Conservation (phyloP, 2,329 filamentous ascomycete species). For the Didymella glomerata region DNA sequence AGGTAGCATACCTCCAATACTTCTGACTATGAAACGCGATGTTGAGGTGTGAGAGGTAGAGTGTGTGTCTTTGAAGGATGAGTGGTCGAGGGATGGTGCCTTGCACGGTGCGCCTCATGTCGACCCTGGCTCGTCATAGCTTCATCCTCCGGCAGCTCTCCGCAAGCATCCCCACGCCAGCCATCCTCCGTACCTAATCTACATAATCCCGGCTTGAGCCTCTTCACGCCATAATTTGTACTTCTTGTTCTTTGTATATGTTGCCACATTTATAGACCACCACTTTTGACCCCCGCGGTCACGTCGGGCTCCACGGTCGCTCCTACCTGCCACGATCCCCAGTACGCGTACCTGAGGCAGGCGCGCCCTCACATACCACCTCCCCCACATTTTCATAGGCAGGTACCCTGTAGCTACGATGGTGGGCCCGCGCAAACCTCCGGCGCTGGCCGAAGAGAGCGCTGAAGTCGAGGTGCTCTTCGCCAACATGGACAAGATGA, state of each 20-base stretch:
- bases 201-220: conserved; percentile 16
- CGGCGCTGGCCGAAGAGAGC: conserved; percentile 69
- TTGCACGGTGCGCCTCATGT: conserved; percentile 21
- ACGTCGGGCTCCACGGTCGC: background rate
- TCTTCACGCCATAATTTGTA: conserved; percentile 4
- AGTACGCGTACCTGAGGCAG: conserved; percentile 5
- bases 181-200: conserved; percentile 17
- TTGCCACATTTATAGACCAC: conserved; percentile 8
- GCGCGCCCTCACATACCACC: conserved; percentile 4
- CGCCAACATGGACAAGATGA: conserved; percentile 86
- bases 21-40: background rate
- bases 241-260: conserved; percentile 16
- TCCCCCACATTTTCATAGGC: conserved; percentile 21
- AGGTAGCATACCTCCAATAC: background rate
- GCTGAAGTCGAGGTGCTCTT: conserved; percentile 73
- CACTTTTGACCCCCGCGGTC: background rate
- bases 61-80: conserved; percentile 1
- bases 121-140: conserved; percentile 39
- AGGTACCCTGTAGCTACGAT: conserved; percentile 50
- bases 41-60: background rate
- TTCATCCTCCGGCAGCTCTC: conserved; percentile 33
- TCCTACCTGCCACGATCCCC: conserved; percentile 6
- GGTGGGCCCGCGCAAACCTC: conserved; percentile 63
- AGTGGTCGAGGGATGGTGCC: conserved; percentile 4
- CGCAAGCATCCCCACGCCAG: conserved; percentile 39